A percentile compares a stretch with the other conserved stretches of the same genome.
Evolutionary conservation across 768 basidiomycete species (phyloP).

Genomic region (Naganishia antarctica): DNA sequence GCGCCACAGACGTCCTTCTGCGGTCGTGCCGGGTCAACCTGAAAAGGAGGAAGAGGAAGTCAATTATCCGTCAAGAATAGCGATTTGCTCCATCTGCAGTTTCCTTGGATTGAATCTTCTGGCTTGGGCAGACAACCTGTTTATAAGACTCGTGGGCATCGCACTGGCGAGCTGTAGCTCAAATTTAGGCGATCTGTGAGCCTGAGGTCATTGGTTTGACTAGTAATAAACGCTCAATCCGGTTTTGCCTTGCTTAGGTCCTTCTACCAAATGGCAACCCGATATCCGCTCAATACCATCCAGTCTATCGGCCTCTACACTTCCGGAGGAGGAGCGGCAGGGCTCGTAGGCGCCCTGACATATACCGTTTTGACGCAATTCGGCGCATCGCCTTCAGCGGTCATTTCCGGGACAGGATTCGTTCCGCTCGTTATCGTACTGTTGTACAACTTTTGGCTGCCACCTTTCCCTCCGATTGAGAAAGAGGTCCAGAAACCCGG

Average conservation of each 20-base stretch:
- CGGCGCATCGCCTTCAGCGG: slow-evolving; percentile 26
- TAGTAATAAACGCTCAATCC: neutral
- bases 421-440: slow-evolving; percentile 24
- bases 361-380: slow-evolving; percentile 27
- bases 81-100: slow-evolving; percentile 20
- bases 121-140: slow-evolving; percentile 19
- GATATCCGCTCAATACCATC: slow-evolving; percentile 22
- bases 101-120: slow-evolving; percentile 24
- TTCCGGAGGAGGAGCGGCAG: slow-evolving; percentile 27
- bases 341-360: slow-evolving; percentile 27
- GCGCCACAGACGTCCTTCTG: neutral
- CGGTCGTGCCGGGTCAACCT: neutral
- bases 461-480: slow-evolving; percentile 19
- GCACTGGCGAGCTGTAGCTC: slow-evolving; percentile 26
- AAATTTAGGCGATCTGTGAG: slow-evolving; percentile 27
- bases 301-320: slow-evolving; percentile 28
- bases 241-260: neutral
- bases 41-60: slow-evolving; percentile 26
- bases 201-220: neutral
- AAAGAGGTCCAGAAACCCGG: slow-evolving; percentile 20
- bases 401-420: slow-evolving; percentile 28
- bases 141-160: slow-evolving; percentile 22
- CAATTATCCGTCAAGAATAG: slow-evolving; percentile 25
- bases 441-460: slow-evolving; percentile 27
- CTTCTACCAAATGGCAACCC: slow-evolving; percentile 25